Evolutionary conservation across 139 green algal species (phyloP), one percentile per base, ranked within the genome.

Genomic region (Volvox africanus): DNA sequence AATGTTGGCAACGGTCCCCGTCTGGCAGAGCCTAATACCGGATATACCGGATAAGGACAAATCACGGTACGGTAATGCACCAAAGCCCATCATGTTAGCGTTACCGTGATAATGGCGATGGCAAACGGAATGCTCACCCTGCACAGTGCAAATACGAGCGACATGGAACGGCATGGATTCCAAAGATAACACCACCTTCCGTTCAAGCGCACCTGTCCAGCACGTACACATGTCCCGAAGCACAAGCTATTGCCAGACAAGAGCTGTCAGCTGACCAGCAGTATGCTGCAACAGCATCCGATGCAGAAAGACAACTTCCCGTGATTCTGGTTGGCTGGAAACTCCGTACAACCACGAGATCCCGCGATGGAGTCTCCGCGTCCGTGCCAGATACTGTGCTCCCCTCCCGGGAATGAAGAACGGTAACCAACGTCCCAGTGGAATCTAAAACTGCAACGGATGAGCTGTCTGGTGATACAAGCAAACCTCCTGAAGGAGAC

Each of bases 201-300:
- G 26, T 35, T n/a, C n/a, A n/a, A 33, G 2, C 73, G 19, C 55
- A 91, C 87, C 87, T 91, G 76, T 91, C 76, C 14, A 91, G 61
- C 2, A 91, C 50, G 35, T 91, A 91, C 21, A 91, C 33, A 33
- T 86, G 61, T 0, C 87, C 87, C 12, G 87, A 91, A 22, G 2
- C 22, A 24, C 76, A 86, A 0, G 87, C 87, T 26, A 91, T 2
- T 22, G 87, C 87, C 14, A 91, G 76, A 20, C 87, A 75, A 17
- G 33, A 71, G 33, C 87, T 30, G 20, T 91, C 87, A 1, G 26
- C 12, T 2, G 76, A 79, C 87, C 87, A 91, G 16, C 37, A 67
- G 1, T 35, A 68, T 12, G 87, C 32, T 18, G 24, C 33, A 50
- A 91, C 26, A 0, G 20, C 14, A 50, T 91, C 87, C 1, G 33